Conservation (phyloP, 2,329 filamentous ascomycete genomes). For the Blastomyces silverae region DNA sequence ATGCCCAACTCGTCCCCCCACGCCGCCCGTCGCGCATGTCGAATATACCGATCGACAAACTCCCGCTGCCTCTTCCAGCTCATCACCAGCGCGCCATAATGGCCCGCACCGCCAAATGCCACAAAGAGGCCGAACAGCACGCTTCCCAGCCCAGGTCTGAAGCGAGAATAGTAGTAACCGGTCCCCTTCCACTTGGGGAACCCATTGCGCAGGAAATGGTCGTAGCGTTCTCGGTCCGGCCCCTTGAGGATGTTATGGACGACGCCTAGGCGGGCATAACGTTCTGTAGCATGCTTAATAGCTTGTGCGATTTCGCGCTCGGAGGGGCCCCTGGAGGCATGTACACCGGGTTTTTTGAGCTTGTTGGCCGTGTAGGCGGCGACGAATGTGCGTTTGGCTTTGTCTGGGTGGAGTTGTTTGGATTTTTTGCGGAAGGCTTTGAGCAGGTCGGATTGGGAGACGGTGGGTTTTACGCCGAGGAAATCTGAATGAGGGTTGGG, state of each 20-base stretch:
- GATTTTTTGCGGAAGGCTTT: slow-evolving; percentile 91
- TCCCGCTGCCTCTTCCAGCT: slow-evolving; percentile 84
- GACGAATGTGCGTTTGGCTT: slow-evolving; percentile 77
- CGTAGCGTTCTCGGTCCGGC: slow-evolving; percentile 74
- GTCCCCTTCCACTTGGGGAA: slow-evolving; percentile 97
- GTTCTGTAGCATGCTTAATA: slow-evolving; percentile 71
- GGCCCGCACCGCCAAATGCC: slow-evolving; percentile 72
- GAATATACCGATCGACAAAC: slow-evolving; percentile 87
- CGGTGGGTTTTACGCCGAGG: slow-evolving; percentile 65
- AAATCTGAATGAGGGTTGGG: slow-evolving; percentile 51
- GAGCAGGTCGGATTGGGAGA: slow-evolving; percentile 79
- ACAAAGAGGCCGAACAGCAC: slow-evolving; percentile 77
- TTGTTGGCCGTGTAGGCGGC: slow-evolving; percentile 54
- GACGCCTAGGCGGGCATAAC: slow-evolving; percentile 75
- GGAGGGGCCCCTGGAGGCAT: slow-evolving; percentile 63
- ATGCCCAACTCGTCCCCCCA: slow-evolving; percentile 76
- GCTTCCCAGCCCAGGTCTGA: slow-evolving; percentile 80
- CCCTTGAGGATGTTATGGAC: slow-evolving; percentile 82
- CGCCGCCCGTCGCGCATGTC: slow-evolving; percentile 75
- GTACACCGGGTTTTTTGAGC: slow-evolving; percentile 54
- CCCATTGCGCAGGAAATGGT: slow-evolving; percentile 86
- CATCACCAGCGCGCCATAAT: slow-evolving; percentile 80
- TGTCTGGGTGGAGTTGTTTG: slow-evolving; percentile 82
- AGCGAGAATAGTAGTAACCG: slow-evolving; percentile 95
- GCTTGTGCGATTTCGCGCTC: slow-evolving; percentile 69